phyloP scores from a whole-genome alignment of 495 filamentous ascomycete genomes.

The Podospora pseudocomata region DNA sequence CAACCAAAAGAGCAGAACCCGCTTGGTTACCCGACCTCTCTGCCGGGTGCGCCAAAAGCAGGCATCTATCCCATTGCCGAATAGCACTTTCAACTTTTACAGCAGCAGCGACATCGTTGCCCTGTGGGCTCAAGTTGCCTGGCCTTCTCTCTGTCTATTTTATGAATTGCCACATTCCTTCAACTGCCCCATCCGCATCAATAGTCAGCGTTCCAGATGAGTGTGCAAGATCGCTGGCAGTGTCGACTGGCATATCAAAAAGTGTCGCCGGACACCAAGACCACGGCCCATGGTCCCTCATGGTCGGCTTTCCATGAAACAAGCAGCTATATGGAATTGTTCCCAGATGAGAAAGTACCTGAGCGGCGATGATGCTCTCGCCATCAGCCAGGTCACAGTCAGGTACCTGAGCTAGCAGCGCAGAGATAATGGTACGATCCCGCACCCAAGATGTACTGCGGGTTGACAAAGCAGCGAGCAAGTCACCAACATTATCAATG shows the following conservation, averaged over 20 bases:
- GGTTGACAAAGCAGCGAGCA: background rate
- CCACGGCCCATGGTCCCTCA: background rate
- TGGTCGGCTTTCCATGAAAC: constrained; percentile 11
- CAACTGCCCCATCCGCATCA: background rate
- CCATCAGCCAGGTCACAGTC: background rate
- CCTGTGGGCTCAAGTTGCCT: background rate
- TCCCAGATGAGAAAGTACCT: constrained; percentile 1
- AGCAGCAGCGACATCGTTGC: background rate
- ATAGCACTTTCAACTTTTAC: background rate
- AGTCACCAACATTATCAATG: constrained; percentile 4
- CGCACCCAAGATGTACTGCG: constrained; percentile 13
- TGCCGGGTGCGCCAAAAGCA: background rate
- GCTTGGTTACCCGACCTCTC: background rate
- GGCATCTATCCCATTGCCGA: background rate
- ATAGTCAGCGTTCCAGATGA: too few species aligned
- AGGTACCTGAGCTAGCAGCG: background rate
- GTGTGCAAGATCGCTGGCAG: background rate
- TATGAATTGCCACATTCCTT: background rate
- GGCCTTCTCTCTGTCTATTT: background rate
- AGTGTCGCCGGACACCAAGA: constrained; percentile 7
- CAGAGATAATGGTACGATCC: constrained; percentile 11
- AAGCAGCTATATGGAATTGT: constrained; percentile 9
- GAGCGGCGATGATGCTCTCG: background rate
- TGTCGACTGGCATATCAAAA: background rate
- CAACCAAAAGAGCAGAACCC: background rate